phyloP scores from a whole-genome alignment of 306 rosid genomes.

The Acacia acuminata region DNA sequence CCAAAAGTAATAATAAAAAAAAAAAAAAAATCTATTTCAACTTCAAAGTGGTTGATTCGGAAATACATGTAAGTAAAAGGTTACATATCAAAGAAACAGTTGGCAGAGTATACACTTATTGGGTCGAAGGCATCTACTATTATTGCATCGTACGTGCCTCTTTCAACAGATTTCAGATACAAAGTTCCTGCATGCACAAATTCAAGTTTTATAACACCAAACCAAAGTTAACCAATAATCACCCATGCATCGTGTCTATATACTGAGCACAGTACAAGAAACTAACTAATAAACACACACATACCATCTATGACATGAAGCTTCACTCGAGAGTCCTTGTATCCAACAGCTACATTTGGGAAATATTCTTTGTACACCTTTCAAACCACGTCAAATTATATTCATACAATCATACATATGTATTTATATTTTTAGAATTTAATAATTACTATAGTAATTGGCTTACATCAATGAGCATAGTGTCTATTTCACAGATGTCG shows the following conservation, averaged over 20 bases:
- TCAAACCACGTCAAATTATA: too few relatives aligned
- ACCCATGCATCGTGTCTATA: neutral
- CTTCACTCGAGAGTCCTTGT: constrained; percentile 59
- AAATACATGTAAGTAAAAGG: too few relatives aligned
- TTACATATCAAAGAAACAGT: too few relatives aligned
- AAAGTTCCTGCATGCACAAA: constrained; percentile 45
- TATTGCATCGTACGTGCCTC: constrained; percentile 64
- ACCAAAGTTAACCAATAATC: neutral
- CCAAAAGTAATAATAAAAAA: too few relatives aligned
- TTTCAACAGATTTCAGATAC: constrained; percentile 47
- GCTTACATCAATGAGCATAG: constrained; percentile 63
- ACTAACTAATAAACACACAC: neutral
- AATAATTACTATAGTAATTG: too few relatives aligned
- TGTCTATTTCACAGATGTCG: constrained; percentile 76
- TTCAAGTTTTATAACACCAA: neutral
- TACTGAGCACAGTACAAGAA: neutral
- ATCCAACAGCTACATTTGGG: constrained; percentile 70
- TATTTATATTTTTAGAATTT: neutral
- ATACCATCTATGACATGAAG: constrained; percentile 63
- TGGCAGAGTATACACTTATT: constrained; percentile 44
- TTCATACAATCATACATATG: too few relatives aligned
- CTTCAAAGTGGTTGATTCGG: too few relatives aligned
- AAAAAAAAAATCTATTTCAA: too few relatives aligned
- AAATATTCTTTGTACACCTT: constrained; percentile 68
- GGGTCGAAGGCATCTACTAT: constrained; percentile 74